Conservation (phyloP, 441 rosid species). For the Bocquillonia castaneifolia region DNA sequence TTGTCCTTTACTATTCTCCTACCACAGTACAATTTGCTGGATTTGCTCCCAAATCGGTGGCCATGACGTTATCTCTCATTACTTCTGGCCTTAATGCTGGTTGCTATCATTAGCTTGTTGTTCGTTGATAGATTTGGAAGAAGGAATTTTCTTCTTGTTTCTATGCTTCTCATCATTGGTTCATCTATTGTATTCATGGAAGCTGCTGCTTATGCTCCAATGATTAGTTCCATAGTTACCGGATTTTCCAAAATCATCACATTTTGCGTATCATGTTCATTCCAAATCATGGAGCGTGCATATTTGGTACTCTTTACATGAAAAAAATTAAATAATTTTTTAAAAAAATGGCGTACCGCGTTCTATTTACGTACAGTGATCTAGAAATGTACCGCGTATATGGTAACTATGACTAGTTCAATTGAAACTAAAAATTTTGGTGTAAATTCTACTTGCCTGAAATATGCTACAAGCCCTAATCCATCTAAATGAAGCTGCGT, state of each 20-base stretch:
- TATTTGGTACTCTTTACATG: no score
- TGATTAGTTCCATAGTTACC: no score
- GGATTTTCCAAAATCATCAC: no score
- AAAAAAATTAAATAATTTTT: no score
- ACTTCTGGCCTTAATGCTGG: constrained; percentile 62
- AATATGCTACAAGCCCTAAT: constrained; percentile 22
- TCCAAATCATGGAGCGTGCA: no score
- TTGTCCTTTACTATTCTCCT: constrained; percentile 70
- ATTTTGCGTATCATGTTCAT: no score
- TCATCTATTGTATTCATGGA: constrained; percentile 43
- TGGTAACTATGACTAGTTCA: no score
- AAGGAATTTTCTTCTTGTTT: constrained; percentile 51
- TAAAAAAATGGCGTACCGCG: no score
- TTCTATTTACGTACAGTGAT: no score
- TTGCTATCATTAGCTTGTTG: constrained; percentile 56
- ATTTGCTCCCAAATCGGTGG: constrained; percentile 59
- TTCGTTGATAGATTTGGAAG: constrained; percentile 67
- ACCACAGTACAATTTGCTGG: constrained; percentile 73
- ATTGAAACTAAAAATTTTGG: constrained; percentile 39
- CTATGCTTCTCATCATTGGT: constrained; percentile 45
- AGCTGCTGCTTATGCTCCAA: constrained; percentile 50
- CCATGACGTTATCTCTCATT: constrained; percentile 59
- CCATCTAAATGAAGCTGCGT: constrained; percentile 52
- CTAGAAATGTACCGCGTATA: no score
- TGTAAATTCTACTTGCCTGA: constrained; percentile 52